These are phyloP conservation scores for Parascedosporium putredinis DNA, from an alignment of 2,329 filamentous ascomycete species.

Conservation along the genomic window DNA sequence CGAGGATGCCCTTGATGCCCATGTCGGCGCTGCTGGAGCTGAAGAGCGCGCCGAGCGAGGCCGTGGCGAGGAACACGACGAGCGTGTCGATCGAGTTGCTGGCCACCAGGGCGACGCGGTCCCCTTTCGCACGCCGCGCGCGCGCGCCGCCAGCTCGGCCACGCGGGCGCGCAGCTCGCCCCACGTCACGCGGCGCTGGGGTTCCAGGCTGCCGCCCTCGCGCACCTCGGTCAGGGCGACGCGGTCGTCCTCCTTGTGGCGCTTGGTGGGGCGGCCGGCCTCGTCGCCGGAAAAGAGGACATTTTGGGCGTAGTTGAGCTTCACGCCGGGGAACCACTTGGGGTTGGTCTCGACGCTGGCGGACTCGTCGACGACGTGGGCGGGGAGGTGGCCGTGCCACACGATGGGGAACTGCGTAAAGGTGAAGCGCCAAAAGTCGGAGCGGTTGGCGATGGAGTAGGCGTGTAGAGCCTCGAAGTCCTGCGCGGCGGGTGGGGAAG, in stretches of 20 bases:
- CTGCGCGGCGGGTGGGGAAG: conserved; percentile 25
- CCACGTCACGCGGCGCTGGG: conserved; percentile 52
- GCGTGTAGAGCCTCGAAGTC: conserved; percentile 60
- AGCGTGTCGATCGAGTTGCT: conserved; percentile 68
- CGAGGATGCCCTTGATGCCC: conserved; percentile 67
- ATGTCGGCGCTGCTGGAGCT: conserved; percentile 73
- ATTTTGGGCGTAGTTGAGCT: conserved; percentile 73
- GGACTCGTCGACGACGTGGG: conserved; percentile 55
- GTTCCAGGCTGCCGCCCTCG: conserved; percentile 45
- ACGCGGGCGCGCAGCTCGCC: conserved; percentile 50
- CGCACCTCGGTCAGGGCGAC: conserved; percentile 64
- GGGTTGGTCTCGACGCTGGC: conserved; percentile 62
- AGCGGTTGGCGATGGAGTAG: conserved; percentile 54
- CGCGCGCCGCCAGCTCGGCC: conserved; percentile 50
- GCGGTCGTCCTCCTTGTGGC: conserved; percentile 59
- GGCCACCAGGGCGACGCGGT: conserved; percentile 65
- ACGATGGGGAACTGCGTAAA: conserved; percentile 53
- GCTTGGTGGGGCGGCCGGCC: conserved; percentile 34
- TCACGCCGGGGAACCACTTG: conserved; percentile 65
- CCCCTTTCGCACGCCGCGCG: conserved; percentile 58
- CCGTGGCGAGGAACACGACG: conserved; percentile 57
- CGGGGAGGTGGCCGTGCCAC: conserved; percentile 46
- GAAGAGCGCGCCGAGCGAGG: conserved; percentile 64
- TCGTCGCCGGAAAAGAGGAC: conserved; percentile 48
- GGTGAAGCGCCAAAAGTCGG: conserved; percentile 54